These are phyloP conservation scores for Puccinia polysora DNA, from an alignment of 1,284 basidiomycete species.

Conservation along the genomic window DNA sequence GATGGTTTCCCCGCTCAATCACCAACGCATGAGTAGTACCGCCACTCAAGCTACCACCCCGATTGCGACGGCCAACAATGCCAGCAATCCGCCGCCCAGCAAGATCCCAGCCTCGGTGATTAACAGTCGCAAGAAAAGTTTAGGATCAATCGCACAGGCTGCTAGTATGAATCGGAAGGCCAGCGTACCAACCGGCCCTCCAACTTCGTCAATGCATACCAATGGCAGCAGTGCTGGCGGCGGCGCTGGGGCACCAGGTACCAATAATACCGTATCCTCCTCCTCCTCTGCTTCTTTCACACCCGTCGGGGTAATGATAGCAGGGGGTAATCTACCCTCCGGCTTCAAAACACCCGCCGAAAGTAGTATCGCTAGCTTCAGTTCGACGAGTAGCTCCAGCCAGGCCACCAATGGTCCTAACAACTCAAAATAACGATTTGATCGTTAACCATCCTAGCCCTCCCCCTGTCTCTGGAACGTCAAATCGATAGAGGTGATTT, in stretches of 20 bases:
- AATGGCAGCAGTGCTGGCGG: too few species aligned
- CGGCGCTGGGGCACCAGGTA: neutral
- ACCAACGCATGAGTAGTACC: constrained; percentile 27
- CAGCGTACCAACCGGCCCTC: neutral
- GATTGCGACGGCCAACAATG: too few species aligned
- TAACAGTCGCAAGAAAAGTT: constrained; percentile 20
- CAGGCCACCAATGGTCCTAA: neutral
- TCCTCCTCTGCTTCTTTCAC: constrained; percentile 10
- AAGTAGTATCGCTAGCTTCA: neutral
- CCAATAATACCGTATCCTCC: neutral
- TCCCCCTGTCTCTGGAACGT: neutral
- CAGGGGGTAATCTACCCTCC: neutral
- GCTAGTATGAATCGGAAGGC: constrained; percentile 2
- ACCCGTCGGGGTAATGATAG: neutral
- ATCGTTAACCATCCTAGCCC: neutral
- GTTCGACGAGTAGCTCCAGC: neutral
- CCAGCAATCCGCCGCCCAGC: constrained; percentile 6
- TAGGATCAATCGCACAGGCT: constrained; percentile 12
- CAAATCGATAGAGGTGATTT: too few species aligned
- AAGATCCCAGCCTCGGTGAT: constrained; percentile 24
- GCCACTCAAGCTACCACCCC: constrained; percentile 18
- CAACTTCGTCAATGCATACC: too few species aligned
- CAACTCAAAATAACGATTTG: neutral
- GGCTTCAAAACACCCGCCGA: constrained; percentile 8
- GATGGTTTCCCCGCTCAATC: constrained; percentile 1